Percentiles rank a stretch among this genome's conserved stretches.
Conservation (phyloP, 495 filamentous ascomycete species). For the Aspergillus funiculosus region DNA sequence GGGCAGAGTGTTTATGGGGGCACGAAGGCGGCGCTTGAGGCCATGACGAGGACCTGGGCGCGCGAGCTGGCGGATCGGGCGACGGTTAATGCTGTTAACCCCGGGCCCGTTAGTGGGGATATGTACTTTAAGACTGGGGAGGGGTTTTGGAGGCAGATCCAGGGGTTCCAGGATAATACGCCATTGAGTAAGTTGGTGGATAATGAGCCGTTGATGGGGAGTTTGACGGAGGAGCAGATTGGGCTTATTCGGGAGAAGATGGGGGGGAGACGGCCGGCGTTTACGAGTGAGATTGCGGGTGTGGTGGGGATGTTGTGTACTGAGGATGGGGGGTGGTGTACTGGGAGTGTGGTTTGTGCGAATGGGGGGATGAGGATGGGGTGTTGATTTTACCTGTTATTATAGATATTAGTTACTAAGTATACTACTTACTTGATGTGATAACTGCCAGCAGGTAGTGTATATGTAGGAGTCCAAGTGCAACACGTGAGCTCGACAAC, state of each 20-base stretch:
- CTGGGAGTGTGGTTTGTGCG: slow-evolving; percentile 79
- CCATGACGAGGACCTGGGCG: slow-evolving; percentile 89
- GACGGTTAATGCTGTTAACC: slow-evolving; percentile 86
- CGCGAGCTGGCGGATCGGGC: slow-evolving; percentile 69
- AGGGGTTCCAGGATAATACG: slow-evolving; percentile 60
- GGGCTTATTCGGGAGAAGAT: slow-evolving; percentile 53
- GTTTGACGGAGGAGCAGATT: slow-evolving; percentile 56
- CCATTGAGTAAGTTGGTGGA: slow-evolving; percentile 51
- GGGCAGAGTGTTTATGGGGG: slow-evolving; percentile 78
- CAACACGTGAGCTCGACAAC: no score
- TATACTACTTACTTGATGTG: no score
- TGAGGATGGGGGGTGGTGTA: slow-evolving; percentile 70
- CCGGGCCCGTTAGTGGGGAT: slow-evolving; percentile 78
- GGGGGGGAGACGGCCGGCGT: slow-evolving; percentile 63
- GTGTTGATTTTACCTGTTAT: slow-evolving; percentile 1
- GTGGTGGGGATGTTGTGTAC: slow-evolving; percentile 79
- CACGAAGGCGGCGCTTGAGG: slow-evolving; percentile 82
- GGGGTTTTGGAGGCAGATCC: slow-evolving; percentile 50
- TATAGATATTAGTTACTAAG: no score
- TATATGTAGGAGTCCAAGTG: no score
- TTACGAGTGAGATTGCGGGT: slow-evolving; percentile 72
- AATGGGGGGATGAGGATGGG: slow-evolving; percentile 69
- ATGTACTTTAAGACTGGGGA: slow-evolving; percentile 58
- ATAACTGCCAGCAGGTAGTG: no score
- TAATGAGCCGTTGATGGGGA: slow-evolving; percentile 38